Evolutionary conservation across 106 monocot species (phyloP), one percentile per base, ranked within the genome.

Genomic region (Acorus gramineus): DNA sequence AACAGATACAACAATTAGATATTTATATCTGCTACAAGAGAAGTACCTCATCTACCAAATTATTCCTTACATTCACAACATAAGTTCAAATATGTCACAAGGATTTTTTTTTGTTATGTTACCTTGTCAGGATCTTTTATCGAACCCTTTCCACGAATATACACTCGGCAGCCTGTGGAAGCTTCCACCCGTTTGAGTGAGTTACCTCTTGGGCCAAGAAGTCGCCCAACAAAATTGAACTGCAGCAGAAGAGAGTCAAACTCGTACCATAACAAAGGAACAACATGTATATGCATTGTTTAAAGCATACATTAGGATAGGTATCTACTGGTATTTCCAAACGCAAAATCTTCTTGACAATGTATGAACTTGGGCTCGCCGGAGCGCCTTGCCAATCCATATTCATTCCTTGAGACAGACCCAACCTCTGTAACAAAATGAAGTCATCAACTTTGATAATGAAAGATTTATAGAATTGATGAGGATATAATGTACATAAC

Each of bases 221-320:
- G 86, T 48, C 94, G 84, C 7, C 94, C 94, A 9, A 95, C 90
- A 87, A 95, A 95, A 79, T 95, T 95, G 81, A 95, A 95, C 94
- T 95, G 69, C 46, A 62, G 44, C 10, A 49, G 11, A 49, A 76
- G 4, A 46, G 11, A 65, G 57, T 50, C 12, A 42, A 57, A 56
- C 60, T 46, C 60, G 14, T 49, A 69, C 4, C 11, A 46, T 57
- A 28, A 14, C 8, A 4, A 64, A 59, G 44, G 2, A 54, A 47
- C 13, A 74, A 56, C 3, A 28, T 7, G 4, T 66, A 47, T 2
- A 56, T 59, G 44, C 4, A 76, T 62, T 2, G 9, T 46, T 12
- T 11, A 54, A n/a, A 3, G 42, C 49, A 49, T 87, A 95, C 95
- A 84, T 76, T 95, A 54, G 95, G 95, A 63, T 90, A 95, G 46